Conservation (phyloP, 805 yeast species). For the Wickerhamiella spandovensis region DNA sequence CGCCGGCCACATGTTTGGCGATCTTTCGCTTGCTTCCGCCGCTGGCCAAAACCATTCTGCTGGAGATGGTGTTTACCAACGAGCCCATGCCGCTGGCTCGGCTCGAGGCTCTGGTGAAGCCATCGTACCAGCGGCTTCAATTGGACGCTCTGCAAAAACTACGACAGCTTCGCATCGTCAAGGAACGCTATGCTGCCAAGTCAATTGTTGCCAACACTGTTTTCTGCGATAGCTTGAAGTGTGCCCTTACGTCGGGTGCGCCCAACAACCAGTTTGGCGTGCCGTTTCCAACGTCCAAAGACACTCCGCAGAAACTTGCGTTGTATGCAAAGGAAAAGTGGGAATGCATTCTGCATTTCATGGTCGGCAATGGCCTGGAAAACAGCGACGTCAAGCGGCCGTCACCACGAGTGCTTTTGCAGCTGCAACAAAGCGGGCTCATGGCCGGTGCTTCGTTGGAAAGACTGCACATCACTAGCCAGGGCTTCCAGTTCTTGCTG, state of each 20-base stretch:
- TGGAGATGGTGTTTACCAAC: constrained; percentile 76
- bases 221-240: constrained; percentile 61
- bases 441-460: constrained; percentile 46
- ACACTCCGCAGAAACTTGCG: constrained; percentile 51
- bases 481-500: constrained; percentile 84
- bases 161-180: constrained; percentile 59
- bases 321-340: constrained; percentile 74
- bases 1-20: constrained; percentile 91
- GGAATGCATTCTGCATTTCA: constrained; percentile 91
- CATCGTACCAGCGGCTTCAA: constrained; percentile 39
- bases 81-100: constrained; percentile 53
- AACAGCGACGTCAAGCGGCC: constrained; percentile 49
- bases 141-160: constrained; percentile 70
- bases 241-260: constrained; percentile 72
- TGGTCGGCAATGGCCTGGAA: constrained; percentile 68
- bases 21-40: constrained; percentile 82
- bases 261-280: constrained; percentile 64
- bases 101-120: constrained; percentile 63
- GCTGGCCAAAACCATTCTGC: constrained; percentile 74
- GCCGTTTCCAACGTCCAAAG: constrained; percentile 37
- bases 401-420: constrained; percentile 64
- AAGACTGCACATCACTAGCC: constrained; percentile 58
- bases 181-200: constrained; percentile 36
- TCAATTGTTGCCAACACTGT: constrained; percentile 50
- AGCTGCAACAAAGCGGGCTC: constrained; percentile 67